These are phyloP conservation scores for Neofusicoccum laricinum DNA, from an alignment of 2,329 filamentous ascomycete genomes.

Conservation along the genomic window DNA sequence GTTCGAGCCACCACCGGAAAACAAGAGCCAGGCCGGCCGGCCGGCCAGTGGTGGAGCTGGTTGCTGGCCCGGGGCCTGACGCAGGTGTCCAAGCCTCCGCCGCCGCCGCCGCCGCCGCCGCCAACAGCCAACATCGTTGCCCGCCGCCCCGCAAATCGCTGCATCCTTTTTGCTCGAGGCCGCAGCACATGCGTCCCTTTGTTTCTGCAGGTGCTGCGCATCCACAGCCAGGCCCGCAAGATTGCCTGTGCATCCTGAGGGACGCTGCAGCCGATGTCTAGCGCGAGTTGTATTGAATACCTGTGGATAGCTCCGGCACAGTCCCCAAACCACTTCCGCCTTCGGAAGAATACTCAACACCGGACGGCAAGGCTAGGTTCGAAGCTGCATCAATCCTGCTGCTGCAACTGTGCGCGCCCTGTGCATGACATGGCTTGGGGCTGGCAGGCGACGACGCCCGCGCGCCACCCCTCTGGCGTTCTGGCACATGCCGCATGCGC, in stretches of 20 bases:
- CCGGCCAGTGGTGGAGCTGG: neutral
- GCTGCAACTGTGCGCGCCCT: neutral
- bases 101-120: neutral
- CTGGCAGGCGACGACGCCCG: neutral
- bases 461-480: neutral
- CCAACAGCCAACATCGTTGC: neutral
- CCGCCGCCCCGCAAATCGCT: neutral
- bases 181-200: neutral
- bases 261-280: too few species aligned
- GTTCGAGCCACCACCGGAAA: neutral
- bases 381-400: too few species aligned
- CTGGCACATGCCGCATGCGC: conserved; percentile 9
- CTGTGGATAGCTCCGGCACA: too few species aligned
- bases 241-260: neutral
- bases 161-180: neutral
- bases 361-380: too few species aligned
- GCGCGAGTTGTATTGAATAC: too few species aligned
- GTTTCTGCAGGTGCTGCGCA: conserved; percentile 3
- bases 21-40: neutral
- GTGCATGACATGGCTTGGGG: conserved; percentile 5
- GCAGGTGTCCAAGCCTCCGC: neutral
- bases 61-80: too few species aligned
- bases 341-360: too few species aligned
- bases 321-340: too few species aligned
- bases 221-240: neutral